Evolutionary conservation across 371 early-diverging fungal genomes (phyloP).

Genomic region (Mucor lusitanicus): DNA sequence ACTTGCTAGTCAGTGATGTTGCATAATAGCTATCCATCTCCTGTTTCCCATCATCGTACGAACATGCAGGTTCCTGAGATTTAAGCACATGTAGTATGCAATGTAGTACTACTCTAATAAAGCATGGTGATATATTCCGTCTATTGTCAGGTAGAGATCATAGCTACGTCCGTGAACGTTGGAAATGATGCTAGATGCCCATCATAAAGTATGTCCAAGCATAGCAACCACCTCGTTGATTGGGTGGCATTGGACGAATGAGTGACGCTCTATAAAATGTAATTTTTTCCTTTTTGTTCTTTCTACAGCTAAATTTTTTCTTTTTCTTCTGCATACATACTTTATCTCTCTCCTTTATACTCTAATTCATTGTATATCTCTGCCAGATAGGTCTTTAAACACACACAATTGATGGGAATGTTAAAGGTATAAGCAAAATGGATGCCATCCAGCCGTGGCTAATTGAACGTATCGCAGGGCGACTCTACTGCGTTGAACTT

Average conservation of each 20-base stretch:
- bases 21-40: not conserved
- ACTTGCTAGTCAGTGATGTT: too few relatives aligned
- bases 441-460: not conserved
- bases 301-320: not conserved
- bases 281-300: not conserved
- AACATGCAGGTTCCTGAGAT: not conserved
- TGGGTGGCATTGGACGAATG: not conserved
- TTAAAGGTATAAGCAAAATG: constrained; percentile 5
- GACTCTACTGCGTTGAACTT: constrained; percentile 23
- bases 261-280: not conserved
- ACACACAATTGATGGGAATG: constrained; percentile 12
- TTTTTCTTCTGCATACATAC: not conserved
- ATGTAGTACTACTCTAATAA: not conserved
- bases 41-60: not conserved
- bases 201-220: not conserved
- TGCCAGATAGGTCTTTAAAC: not conserved
- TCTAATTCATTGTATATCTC: not conserved
- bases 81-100: not conserved
- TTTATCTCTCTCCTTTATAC: not conserved
- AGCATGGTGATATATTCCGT: not conserved
- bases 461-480: constrained; percentile 3
- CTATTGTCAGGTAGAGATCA: not conserved
- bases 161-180: not conserved
- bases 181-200: not conserved
- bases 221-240: not conserved